Base-by-base conservation (phyloP, 1,284 basidiomycete genomes). In the Apiotrichum veenhuisii region DNA sequence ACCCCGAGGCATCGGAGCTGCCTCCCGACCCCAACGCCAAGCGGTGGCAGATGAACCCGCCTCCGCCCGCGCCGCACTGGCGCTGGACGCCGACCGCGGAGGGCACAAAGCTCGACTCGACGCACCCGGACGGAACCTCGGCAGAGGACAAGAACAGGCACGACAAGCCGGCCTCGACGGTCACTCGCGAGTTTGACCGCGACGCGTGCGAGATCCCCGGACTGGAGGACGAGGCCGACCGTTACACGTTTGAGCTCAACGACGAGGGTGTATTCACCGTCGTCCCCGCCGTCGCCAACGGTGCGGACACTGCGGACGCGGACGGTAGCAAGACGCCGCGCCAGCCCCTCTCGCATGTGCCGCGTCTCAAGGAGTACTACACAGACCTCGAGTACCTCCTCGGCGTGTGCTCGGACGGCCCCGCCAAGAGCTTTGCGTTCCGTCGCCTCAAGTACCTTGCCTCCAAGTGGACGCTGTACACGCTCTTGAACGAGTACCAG, bases 391-490 rank as follows among this genome's bases (percentile, higher is more conserved):
- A 99, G 73, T 91, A 87, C 70, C 81, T 93, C 11, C 82, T 94
- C 14, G 80, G 82, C 12, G 88, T 93, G 58, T 94, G 95, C 61
- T 85, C 89, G 0, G 90, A 95, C 69, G 95, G 96, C 0, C 96
- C 96, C 0, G 88, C 91, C 5, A 98, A 98, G 79, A 91, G 88
- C 65, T 96, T 97, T 72, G 95, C 96, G 0, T 98, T 88, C 78
- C 83, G 93, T 4, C 80, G 96, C 53, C 82, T 99, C 64, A 93
- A 92, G 78, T 98, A 95, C 71, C 82, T 98, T 14, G 82, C 87
- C n/a, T 89, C 89, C 79, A 98, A 98, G 77, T 98, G 95, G 81
- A 89, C 88, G 53, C 89, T 98, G 84, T 95, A 97, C 73, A 84
- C 82, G 45, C 80, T 99, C 15, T 79, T 98, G 64, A 96, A 98